A percentile compares a stretch with the other conserved stretches of the same genome.
Evolutionary conservation across 495 filamentous ascomycete genomes (phyloP).

Genomic region (Xylaria telfairii): DNA sequence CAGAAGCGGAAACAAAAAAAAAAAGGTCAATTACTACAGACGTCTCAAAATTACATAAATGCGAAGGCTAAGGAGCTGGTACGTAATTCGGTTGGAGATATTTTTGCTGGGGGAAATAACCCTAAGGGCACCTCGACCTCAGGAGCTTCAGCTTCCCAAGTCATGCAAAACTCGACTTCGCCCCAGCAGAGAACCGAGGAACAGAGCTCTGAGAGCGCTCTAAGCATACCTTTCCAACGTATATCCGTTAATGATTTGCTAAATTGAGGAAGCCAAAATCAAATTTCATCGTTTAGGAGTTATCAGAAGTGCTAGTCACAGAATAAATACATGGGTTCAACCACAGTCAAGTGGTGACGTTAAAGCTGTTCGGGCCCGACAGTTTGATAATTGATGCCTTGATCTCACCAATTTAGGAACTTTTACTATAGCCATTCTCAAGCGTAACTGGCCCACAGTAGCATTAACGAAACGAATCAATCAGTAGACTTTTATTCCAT

Average conservation of each 20-base stretch:
- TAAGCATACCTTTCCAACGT: background rate
- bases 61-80: no score
- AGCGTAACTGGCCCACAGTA: background rate
- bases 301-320: background rate
- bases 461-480: background rate
- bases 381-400: background rate
- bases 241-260: background rate
- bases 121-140: background rate
- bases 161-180: background rate
- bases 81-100: no score
- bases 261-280: background rate
- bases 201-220: background rate
- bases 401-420: background rate
- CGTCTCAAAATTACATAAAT: no score
- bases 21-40: no score
- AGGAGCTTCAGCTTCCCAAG: background rate
- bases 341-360: background rate
- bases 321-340: background rate
- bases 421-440: background rate
- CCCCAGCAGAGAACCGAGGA: background rate
- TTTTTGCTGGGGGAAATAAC: no score
- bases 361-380: background rate
- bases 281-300: background rate
- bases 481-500: background rate
- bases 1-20: no score